Percentiles rank a stretch among this genome's conserved stretches.
Evolutionary conservation across 495 filamentous ascomycete species (phyloP).

Genomic region (Amniculicola lignicola): DNA sequence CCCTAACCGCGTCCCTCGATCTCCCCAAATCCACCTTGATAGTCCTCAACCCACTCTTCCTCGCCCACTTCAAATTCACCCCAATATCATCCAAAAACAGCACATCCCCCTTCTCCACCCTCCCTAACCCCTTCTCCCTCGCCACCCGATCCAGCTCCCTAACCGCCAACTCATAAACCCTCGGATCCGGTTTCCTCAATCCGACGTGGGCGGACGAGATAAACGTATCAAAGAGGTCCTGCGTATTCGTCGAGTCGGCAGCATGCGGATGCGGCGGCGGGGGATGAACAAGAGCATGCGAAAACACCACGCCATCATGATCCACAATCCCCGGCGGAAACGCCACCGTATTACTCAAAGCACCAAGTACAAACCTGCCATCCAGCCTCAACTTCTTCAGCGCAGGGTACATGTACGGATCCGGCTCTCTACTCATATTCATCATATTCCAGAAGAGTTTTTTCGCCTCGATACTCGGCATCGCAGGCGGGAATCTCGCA

Average conservation of each 20-base stretch:
- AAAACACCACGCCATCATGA: constrained; percentile 26
- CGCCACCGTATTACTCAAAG: constrained; percentile 79
- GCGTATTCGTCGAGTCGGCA: constrained; percentile 46
- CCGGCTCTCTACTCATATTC: constrained; percentile 62
- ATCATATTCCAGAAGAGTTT: constrained; percentile 93
- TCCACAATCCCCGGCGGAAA: constrained; percentile 61
- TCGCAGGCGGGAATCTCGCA: constrained; percentile 46
- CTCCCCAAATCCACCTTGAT: constrained; percentile 78
- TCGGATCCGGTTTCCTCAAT: constrained; percentile 78
- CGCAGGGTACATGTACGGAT: constrained; percentile 85
- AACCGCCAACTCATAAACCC: constrained; percentile 74
- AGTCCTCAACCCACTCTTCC: constrained; percentile 70
- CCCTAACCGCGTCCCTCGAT: constrained; percentile 69
- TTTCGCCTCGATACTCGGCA: constrained; percentile 75
- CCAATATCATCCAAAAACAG: constrained; percentile 96
- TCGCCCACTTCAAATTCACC: constrained; percentile 81
- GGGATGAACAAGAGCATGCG: constrained; percentile 7
- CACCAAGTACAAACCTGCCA: constrained; percentile 69
- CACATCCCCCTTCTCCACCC: constrained; percentile 61
- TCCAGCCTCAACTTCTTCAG: constrained; percentile 63
- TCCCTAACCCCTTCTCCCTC: constrained; percentile 49
- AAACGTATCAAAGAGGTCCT: constrained; percentile 73
- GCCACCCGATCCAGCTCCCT: constrained; percentile 59
- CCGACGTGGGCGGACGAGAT: constrained; percentile 82
- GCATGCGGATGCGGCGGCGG: constrained; percentile 8